Evolutionary conservation across 306 rosid species (phyloP).

Genomic region (Morella rubra): DNA sequence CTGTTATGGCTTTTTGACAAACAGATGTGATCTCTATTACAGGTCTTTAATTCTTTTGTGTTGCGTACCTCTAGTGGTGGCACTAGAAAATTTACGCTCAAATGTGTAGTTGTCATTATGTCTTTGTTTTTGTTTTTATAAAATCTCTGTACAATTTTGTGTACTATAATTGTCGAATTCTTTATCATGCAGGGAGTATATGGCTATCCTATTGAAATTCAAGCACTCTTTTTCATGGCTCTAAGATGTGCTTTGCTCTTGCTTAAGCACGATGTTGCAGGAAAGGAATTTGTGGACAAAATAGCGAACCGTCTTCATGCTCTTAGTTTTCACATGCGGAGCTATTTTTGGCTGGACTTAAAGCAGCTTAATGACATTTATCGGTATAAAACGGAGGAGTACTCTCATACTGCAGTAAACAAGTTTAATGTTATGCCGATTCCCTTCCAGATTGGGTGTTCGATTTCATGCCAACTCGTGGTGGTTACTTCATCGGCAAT

Average conservation of each 20-base stretch:
- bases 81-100: background rate
- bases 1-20: background rate
- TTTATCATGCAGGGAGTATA: conserved; percentile 28
- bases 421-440: conserved; percentile 48
- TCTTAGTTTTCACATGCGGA: conserved; percentile 34
- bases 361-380: conserved; percentile 43
- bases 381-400: conserved; percentile 45
- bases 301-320: conserved; percentile 35
- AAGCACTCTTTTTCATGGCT: conserved; percentile 42
- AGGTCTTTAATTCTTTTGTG: background rate
- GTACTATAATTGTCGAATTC: background rate
- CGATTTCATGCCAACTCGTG: conserved; percentile 41
- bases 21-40: background rate
- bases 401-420: conserved; percentile 42
- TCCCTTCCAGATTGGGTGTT: conserved; percentile 44
- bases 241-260: conserved; percentile 30
- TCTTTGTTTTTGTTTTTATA: background rate
- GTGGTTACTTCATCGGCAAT: conserved; percentile 44
- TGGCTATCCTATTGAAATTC: conserved; percentile 43
- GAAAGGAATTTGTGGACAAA: conserved; percentile 30
- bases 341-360: conserved; percentile 37
- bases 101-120: no score
- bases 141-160: background rate
- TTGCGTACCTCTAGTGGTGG: background rate
- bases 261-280: conserved; percentile 31